phyloP scores from a whole-genome alignment of 2,329 filamentous ascomycete genomes.

The Aspergillus sp. region DNA sequence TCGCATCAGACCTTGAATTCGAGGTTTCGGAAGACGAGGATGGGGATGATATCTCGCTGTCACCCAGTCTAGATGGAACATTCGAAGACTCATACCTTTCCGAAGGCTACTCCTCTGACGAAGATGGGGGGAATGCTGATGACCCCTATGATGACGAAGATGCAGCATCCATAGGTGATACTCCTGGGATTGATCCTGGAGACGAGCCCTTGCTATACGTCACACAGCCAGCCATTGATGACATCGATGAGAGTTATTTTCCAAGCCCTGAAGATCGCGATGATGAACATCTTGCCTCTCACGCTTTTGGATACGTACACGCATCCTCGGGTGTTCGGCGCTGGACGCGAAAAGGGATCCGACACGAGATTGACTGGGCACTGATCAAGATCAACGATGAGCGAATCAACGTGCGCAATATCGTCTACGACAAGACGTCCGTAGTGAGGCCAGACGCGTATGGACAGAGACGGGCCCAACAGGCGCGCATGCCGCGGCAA shows the following conservation, averaged over 20 bases:
- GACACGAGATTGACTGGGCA: slow-evolving; percentile 96
- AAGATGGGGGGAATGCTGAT: slow-evolving; percentile 49
- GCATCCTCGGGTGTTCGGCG: slow-evolving; percentile 88
- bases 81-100: slow-evolving; percentile 49
- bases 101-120: slow-evolving; percentile 54
- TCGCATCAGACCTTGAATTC: slow-evolving; percentile 41
- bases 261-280: slow-evolving; percentile 73
- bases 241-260: slow-evolving; percentile 81
- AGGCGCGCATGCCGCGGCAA: slow-evolving; percentile 44
- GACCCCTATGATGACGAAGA: slow-evolving; percentile 61
- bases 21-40: slow-evolving; percentile 59
- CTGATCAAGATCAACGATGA: slow-evolving; percentile 76
- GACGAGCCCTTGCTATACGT: slow-evolving; percentile 77
- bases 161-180: slow-evolving; percentile 65
- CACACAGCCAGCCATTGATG: slow-evolving; percentile 88
- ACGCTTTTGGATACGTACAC: slow-evolving; percentile 78
- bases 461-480: slow-evolving; percentile 53
- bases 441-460: slow-evolving; percentile 10
- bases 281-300: slow-evolving; percentile 79
- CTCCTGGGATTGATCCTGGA: slow-evolving; percentile 72
- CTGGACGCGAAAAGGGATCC: slow-evolving; percentile 67
- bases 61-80: slow-evolving; percentile 38
- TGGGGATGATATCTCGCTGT: slow-evolving; percentile 42
- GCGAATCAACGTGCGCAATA: slow-evolving; percentile 70
- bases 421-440: slow-evolving; percentile 51